Evolutionary conservation across 2,329 filamentous ascomycete genomes (phyloP).

Genomic region (Fusarium fujikuroi): DNA sequence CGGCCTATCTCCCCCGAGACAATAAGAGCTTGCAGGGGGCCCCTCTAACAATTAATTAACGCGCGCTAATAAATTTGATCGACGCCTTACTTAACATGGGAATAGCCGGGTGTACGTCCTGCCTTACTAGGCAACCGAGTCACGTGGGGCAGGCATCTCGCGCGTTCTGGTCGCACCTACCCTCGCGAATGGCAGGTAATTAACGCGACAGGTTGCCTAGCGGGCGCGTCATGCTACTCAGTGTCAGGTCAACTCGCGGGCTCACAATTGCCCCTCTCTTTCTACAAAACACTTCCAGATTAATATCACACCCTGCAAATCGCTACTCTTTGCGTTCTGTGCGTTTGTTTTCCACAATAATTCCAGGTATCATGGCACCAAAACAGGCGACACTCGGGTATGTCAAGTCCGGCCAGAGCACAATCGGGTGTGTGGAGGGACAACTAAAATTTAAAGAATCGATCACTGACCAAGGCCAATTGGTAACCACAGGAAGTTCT

Average conservation of each 20-base stretch:
- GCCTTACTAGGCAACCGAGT: not conserved
- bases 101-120: not conserved
- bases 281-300: slow-evolving; percentile 18
- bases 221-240: slow-evolving; percentile 50
- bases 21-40: slow-evolving; percentile 14
- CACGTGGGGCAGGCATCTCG: slow-evolving; percentile 41
- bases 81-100: not conserved
- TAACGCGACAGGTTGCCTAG: slow-evolving; percentile 55
- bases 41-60: slow-evolving; percentile 15
- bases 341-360: slow-evolving; percentile 6
- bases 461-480: slow-evolving; percentile 12
- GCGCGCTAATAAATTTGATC: slow-evolving; percentile 21
- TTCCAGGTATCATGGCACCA: slow-evolving; percentile 54
- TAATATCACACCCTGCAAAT: slow-evolving; percentile 7
- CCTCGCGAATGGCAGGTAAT: slow-evolving; percentile 45
- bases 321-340: slow-evolving; percentile 11
- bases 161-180: slow-evolving; percentile 38
- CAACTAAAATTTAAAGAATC: not conserved
- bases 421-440: slow-evolving; percentile 69
- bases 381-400: slow-evolving; percentile 92
- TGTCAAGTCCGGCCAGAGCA: slow-evolving; percentile 78
- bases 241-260: slow-evolving; percentile 36
- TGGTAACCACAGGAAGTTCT: slow-evolving; percentile 78
- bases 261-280: slow-evolving; percentile 33
- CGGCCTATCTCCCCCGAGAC: slow-evolving; percentile 32